Evolutionary conservation across 495 filamentous ascomycete species (phyloP), one percentile per base, ranked within the genome.

Genomic region (Hyaloscypha variabilis): DNA sequence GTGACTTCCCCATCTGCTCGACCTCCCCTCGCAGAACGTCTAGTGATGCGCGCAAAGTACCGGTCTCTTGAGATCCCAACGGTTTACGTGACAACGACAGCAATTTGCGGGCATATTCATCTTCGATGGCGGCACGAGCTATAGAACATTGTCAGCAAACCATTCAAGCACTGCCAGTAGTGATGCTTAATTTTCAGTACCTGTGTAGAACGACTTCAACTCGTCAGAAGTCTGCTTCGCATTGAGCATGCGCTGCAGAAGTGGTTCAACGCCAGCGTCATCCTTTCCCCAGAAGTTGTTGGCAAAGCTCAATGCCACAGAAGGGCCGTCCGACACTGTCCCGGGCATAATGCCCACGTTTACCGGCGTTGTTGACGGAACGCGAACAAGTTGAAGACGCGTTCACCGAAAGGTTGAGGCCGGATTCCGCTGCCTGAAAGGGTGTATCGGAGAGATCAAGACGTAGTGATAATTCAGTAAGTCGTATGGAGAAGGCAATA

Each of bases 281-380:
- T 99, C 93, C 82, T 94, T 97, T 66, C 96, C 96, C 96, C 96
- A 99, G 78, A 99, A 99, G 75, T 99, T 98, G 79, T 98, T 98
- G 72, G 96, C 93, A 78, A 98, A 85, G 66, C 81, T 84, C 62
- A 84, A 74, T 62, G 78, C 72, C 23, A 82, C 79, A 57, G 79
- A 75, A 64, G 81, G 80, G 57, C 69, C 75, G 23, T 80, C 79
- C 24, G 64, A 68, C 36, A 69, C 58, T 28, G 71, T 67, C 61
- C 60, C 65, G 50, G 69, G 71, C 71, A 73, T 73, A 65, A 49
- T 54, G 50, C 28, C 64, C 58, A 55, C 30, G 17, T 57, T 24
- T 54, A 21, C 26, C 39, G 3, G 49, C 25, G 39, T 53, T 66
- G 46, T 58, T 62, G 24, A 65, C 63, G 25, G 28, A 21, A 39